These are phyloP conservation scores for Coemansia sp. DNA, from an alignment of 192 early-diverging fungal genomes.

Conservation along the genomic window DNA sequence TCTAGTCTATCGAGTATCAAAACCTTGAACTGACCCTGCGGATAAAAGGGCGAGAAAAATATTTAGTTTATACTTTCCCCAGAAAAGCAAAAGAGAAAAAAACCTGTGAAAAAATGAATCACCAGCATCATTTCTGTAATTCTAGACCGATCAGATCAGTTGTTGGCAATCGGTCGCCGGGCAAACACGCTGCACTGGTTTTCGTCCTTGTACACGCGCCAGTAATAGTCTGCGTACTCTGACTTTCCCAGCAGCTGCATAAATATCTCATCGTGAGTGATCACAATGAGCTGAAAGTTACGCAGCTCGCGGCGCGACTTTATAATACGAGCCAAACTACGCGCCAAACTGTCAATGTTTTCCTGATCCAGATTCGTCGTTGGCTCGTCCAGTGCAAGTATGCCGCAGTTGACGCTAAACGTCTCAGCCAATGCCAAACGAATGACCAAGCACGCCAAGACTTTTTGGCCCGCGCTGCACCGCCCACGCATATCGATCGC, in stretches of 20 bases:
- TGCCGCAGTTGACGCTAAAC: constrained; percentile 89
- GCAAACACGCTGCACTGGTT: constrained; percentile 47
- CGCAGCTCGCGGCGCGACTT: constrained; percentile 70
- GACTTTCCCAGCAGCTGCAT: constrained; percentile 75
- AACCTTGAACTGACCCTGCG: too few species aligned
- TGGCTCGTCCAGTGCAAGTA: constrained; percentile 94
- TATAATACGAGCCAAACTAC: constrained; percentile 78
- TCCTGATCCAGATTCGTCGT: constrained; percentile 93
- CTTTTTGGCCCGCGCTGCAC: constrained; percentile 96
- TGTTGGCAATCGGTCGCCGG: constrained; percentile 41
- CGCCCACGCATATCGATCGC: constrained; percentile 93
- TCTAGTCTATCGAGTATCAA: neutral
- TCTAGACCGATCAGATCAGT: constrained; percentile 14
- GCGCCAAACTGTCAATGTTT: constrained; percentile 85
- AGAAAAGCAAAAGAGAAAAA: neutral
- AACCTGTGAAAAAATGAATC: neutral
- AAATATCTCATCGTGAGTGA: constrained; percentile 98
- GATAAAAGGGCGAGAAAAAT: too few species aligned
- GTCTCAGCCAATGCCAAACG: constrained; percentile 93
- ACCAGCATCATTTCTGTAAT: neutral
- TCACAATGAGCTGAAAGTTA: constrained; percentile 97
- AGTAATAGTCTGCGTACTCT: constrained; percentile 86
- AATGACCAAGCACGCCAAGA: constrained; percentile 94
- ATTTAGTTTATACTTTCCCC: neutral
- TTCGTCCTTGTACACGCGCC: constrained; percentile 80